phyloP scores from a whole-genome alignment of 108 stramenopile species.

The Licmophora abbreviata region DNA sequence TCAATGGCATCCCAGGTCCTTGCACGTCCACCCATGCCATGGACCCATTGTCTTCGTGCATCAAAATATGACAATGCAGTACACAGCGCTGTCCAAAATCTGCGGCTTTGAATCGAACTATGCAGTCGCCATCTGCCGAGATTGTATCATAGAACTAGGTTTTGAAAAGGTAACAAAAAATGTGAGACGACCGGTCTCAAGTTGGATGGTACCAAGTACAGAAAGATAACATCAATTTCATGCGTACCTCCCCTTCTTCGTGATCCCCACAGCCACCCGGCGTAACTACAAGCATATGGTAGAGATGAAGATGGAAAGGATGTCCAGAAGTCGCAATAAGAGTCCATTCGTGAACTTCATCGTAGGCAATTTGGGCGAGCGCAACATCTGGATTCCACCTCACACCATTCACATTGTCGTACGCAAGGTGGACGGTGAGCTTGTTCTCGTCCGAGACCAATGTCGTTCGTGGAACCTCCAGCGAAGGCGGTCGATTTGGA shows the following conservation, averaged over 20 bases:
- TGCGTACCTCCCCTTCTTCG: conserved; percentile 40
- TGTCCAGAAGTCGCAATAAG: conserved; percentile 17
- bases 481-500: conserved; percentile 18
- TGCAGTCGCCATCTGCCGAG: conserved; percentile 13
- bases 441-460: conserved; percentile 1
- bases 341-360: conserved; percentile 28
- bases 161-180: no score
- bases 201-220: no score
- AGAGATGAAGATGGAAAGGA: conserved; percentile 40
- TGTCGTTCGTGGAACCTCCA: conserved; percentile 7
- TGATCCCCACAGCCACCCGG: conserved; percentile 32
- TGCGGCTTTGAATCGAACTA: conserved; percentile 21
- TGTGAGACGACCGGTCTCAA: no score
- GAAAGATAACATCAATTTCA: no score
- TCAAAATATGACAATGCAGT: conserved; percentile 35
- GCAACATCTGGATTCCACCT: conserved; percentile 16
- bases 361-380: conserved; percentile 15
- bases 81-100: conserved; percentile 30
- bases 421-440: conserved; percentile 17
- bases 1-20: conserved; percentile 1
- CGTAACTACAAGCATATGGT: conserved; percentile 38
- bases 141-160: conserved; percentile 45
- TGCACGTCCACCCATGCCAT: conserved; percentile 26
- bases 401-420: conserved; percentile 15
- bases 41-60: conserved; percentile 36